Percentiles rank a stretch among this genome's conserved stretches.
Conservation (phyloP, 1,284 basidiomycete genomes). For the Serendipita sp. region DNA sequence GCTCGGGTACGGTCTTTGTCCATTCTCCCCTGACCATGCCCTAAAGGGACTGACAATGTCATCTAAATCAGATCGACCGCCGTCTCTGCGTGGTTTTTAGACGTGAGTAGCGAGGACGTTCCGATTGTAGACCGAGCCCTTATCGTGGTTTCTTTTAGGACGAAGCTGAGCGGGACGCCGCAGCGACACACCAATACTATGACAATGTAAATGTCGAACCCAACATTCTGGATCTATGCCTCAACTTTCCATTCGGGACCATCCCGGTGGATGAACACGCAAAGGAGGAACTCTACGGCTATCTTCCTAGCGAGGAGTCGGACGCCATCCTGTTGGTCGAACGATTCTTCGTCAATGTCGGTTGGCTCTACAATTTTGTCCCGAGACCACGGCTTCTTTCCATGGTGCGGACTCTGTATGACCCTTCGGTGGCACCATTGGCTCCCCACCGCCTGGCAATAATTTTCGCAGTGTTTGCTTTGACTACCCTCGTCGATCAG, state of each 20-base stretch:
- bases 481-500: background rate
- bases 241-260: background rate
- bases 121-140: too few species aligned
- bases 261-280: background rate
- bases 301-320: background rate
- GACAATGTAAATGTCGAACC: background rate
- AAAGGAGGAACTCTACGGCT: background rate
- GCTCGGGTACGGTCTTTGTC: constrained; percentile 14
- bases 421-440: background rate
- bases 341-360: background rate
- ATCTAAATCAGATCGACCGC: constrained; percentile 18
- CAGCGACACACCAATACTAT: background rate
- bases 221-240: background rate
- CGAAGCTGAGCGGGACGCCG: background rate
- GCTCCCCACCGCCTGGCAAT: background rate
- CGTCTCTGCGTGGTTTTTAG: constrained; percentile 34
- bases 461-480: background rate
- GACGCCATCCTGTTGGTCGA: background rate
- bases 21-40: constrained; percentile 8
- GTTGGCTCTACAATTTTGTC: constrained; percentile 1
- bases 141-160: background rate
- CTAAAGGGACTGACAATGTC: background rate
- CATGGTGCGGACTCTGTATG: background rate
- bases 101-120: background rate
- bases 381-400: background rate